phyloP scores from a whole-genome alignment of 345 rosid genomes.

The Ceriops tagal region DNA sequence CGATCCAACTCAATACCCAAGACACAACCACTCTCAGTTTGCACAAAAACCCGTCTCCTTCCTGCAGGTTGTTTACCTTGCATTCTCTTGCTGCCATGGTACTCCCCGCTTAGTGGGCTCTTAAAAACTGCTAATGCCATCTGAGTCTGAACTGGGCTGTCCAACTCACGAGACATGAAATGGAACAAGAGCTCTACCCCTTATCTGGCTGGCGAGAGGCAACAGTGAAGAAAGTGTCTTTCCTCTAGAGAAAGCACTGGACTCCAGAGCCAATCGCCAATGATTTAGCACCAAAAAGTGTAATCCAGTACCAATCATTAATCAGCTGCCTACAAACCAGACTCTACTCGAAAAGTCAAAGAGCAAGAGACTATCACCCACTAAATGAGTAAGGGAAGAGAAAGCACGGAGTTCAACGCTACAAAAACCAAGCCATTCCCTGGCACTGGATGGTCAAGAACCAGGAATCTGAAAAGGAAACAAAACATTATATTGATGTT shows the following conservation, averaged over 20 bases:
- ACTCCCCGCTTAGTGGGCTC: constrained; percentile 72
- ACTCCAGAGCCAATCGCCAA: constrained; percentile 36
- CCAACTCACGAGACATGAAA: constrained; percentile 87
- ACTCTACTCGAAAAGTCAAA: constrained; percentile 16
- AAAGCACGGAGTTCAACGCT: constrained; percentile 12
- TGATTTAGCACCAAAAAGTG: constrained; percentile 12
- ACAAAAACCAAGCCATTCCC: constrained; percentile 29
- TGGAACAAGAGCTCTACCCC: constrained; percentile 27
- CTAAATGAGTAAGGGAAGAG: background rate
- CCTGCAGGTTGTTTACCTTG: constrained; percentile 74
- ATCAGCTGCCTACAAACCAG: constrained; percentile 27
- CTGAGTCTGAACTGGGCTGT: constrained; percentile 97
- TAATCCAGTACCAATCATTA: constrained; percentile 43
- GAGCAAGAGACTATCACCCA: background rate
- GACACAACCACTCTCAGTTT: constrained; percentile 94
- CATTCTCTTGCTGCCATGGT: constrained; percentile 44
- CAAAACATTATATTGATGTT: background rate
- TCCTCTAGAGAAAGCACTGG: constrained; percentile 41
- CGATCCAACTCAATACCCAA: constrained; percentile 99
- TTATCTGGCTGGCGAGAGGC: constrained; percentile 36
- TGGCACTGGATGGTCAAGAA: constrained; percentile 4
- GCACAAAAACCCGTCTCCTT: constrained; percentile 85
- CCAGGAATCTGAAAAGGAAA: constrained; percentile 23
- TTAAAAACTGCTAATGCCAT: constrained; percentile 85
- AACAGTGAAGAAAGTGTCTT: constrained; percentile 39